A percentile compares a stretch with the other conserved stretches of the same genome.
Evolutionary conservation across 495 filamentous ascomycete genomes (phyloP).

Genomic region (Aspergillus panamensis): DNA sequence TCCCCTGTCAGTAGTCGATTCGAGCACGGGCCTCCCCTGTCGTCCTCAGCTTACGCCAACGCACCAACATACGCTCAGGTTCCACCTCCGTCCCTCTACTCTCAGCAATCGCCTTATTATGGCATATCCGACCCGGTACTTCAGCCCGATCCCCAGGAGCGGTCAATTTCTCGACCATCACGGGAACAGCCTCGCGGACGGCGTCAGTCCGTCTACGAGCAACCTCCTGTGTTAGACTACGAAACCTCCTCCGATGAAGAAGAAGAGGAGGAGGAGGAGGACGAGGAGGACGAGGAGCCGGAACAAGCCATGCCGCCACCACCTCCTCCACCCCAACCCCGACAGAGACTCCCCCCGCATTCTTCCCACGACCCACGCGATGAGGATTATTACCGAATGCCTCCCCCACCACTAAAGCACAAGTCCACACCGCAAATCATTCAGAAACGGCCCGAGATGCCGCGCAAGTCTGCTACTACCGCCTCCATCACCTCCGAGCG

Average conservation of each 20-base stretch:
- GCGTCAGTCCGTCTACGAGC: constrained; percentile 35
- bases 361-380: constrained; percentile 25
- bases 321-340: constrained; percentile 23
- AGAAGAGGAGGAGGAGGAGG: constrained; percentile 5
- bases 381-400: constrained; percentile 48
- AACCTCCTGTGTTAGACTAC: constrained; percentile 27
- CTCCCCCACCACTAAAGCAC: constrained; percentile 38
- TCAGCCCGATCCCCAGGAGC: constrained; percentile 29
- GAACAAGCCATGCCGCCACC: constrained; percentile 22
- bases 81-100: constrained; percentile 27
- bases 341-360: constrained; percentile 24
- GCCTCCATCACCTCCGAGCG: constrained; percentile 29
- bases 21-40: constrained; percentile 38
- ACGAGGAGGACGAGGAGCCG: constrained; percentile 28
- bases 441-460: constrained; percentile 34
- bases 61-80: constrained; percentile 24
- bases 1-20: constrained; percentile 28
- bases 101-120: constrained; percentile 21
- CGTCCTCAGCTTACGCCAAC: constrained; percentile 37
- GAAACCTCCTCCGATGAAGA: constrained; percentile 18
- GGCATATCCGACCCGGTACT: constrained; percentile 13
- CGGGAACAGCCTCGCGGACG: constrained; percentile 32
- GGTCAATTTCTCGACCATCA: constrained; percentile 33
- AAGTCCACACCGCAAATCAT: constrained; percentile 34
- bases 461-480: constrained; percentile 29